phyloP scores from a whole-genome alignment of 345 rosid species.

The Acer negundo region DNA sequence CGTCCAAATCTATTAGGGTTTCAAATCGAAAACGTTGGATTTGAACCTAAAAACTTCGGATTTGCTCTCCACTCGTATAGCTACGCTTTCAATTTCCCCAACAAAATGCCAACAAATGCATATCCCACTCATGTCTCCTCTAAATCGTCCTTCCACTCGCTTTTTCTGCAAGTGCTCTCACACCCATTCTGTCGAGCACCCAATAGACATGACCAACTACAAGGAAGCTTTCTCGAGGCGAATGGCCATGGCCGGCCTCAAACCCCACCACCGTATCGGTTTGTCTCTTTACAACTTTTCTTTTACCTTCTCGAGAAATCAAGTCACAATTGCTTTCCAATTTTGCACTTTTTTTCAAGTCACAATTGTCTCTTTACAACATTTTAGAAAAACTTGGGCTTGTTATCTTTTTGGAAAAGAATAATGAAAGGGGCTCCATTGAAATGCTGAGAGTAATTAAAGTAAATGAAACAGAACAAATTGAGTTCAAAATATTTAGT shows the following conservation, averaged over 20 bases:
- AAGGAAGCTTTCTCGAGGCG: conserved; percentile 59
- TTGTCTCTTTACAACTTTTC: conserved; percentile 18
- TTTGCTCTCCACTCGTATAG: conserved; percentile 27
- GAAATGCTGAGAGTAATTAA: background rate
- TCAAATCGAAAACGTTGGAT: too few species aligned
- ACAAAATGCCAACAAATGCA: conserved; percentile 17
- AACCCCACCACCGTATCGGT: conserved; percentile 84
- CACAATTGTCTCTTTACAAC: too few species aligned
- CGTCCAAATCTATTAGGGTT: too few species aligned
- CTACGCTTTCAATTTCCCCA: conserved; percentile 33
- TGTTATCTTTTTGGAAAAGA: too few species aligned
- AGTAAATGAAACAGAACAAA: background rate
- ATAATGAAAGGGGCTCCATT: too few species aligned
- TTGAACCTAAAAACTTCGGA: too few species aligned
- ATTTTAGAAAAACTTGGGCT: too few species aligned
- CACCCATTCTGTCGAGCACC: conserved; percentile 26
- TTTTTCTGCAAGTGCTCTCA: conserved; percentile 41
- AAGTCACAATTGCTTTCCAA: too few species aligned
- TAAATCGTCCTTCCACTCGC: conserved; percentile 34
- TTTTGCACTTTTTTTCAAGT: too few species aligned
- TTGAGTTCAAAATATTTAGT: background rate
- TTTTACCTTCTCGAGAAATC: background rate
- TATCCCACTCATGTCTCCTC: conserved; percentile 29
- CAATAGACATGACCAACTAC: conserved; percentile 37
- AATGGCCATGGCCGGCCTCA: conserved; percentile 88